phyloP scores from a whole-genome alignment of 2,329 filamentous ascomycete genomes.

The Coniochaeta hoffmannii region DNA sequence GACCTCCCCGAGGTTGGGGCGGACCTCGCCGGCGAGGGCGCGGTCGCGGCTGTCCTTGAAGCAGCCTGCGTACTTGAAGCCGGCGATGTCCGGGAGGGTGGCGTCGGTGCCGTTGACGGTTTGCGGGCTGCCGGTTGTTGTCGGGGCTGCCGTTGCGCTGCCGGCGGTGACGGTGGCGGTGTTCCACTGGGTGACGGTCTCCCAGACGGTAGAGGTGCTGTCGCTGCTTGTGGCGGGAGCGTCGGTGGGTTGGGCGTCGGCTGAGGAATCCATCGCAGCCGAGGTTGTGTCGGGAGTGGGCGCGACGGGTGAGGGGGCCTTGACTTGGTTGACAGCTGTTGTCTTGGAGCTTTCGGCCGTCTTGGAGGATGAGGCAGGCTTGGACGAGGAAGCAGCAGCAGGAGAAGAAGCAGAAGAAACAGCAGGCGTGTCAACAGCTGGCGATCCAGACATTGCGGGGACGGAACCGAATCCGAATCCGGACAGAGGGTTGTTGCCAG shows the following conservation, averaged over 20 bases:
- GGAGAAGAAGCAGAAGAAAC: neutral
- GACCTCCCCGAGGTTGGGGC: slow-evolving; percentile 33
- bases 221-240: slow-evolving; percentile 7
- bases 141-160: slow-evolving; percentile 5
- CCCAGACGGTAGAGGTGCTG: slow-evolving; percentile 28
- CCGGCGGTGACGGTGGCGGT: slow-evolving; percentile 19
- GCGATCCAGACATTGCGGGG: neutral
- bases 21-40: slow-evolving; percentile 29
- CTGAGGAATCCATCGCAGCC: neutral
- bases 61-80: slow-evolving; percentile 35
- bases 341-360: slow-evolving; percentile 1
- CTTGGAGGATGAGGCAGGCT: neutral
- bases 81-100: slow-evolving; percentile 14
- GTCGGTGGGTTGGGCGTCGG: neutral
- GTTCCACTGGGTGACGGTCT: slow-evolving; percentile 34
- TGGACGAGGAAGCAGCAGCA: slow-evolving; percentile 3
- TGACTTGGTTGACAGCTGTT: neutral
- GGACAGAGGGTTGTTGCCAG: slow-evolving; percentile 47
- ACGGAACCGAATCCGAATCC: slow-evolving; percentile 30
- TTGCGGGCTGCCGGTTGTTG: slow-evolving; percentile 11
- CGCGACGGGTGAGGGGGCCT: slow-evolving; percentile 1
- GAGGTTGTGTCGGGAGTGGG: neutral
- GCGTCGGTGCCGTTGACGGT: slow-evolving; percentile 5
- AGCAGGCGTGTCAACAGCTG: no score
- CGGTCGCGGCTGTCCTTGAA: slow-evolving; percentile 30